Percentiles rank a stretch among this genome's conserved stretches.
These are phyloP conservation scores for Pseudocercospora vitis DNA, from an alignment of 2,329 filamentous ascomycete species.

Conservation along the genomic window DNA sequence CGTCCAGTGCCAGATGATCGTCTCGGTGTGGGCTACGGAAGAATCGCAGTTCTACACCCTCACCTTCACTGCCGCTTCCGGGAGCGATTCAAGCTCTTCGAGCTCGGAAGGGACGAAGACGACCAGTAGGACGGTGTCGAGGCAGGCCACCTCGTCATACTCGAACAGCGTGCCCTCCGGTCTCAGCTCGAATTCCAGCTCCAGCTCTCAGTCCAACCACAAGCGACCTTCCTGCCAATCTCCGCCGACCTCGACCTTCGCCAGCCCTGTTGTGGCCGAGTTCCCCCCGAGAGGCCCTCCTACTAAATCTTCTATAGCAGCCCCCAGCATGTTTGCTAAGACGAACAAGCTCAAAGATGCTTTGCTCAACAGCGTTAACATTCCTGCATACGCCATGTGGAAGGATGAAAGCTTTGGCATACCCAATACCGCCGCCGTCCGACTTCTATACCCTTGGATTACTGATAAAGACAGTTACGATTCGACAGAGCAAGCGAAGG, in stretches of 20 bases:
- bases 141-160: slow-evolving; percentile 40
- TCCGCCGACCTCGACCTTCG: slow-evolving; percentile 37
- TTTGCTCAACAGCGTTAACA: slow-evolving; percentile 70
- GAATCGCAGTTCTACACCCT: slow-evolving; percentile 69
- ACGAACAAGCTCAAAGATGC: slow-evolving; percentile 74
- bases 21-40: slow-evolving; percentile 72
- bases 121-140: slow-evolving; percentile 45
- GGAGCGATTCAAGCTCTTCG: slow-evolving; percentile 20
- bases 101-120: slow-evolving; percentile 28
- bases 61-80: slow-evolving; percentile 65
- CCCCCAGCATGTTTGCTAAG: slow-evolving; percentile 69
- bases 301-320: slow-evolving; percentile 54
- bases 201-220: slow-evolving; percentile 30
- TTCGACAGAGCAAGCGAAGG: slow-evolving; percentile 40
- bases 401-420: slow-evolving; percentile 73
- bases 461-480: slow-evolving; percentile 38
- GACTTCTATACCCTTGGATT: slow-evolving; percentile 39
- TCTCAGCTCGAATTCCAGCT: slow-evolving; percentile 43
- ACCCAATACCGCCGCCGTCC: slow-evolving; percentile 64
- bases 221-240: slow-evolving; percentile 7
- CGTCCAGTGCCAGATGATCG: slow-evolving; percentile 70
- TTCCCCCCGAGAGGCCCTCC: slow-evolving; percentile 70
- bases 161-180: slow-evolving; percentile 39
- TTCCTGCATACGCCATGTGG: slow-evolving; percentile 79
- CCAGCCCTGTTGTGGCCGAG: slow-evolving; percentile 57